phyloP scores from a whole-genome alignment of 805 yeast genomes.

The Lipomyces yamanashiensis region DNA sequence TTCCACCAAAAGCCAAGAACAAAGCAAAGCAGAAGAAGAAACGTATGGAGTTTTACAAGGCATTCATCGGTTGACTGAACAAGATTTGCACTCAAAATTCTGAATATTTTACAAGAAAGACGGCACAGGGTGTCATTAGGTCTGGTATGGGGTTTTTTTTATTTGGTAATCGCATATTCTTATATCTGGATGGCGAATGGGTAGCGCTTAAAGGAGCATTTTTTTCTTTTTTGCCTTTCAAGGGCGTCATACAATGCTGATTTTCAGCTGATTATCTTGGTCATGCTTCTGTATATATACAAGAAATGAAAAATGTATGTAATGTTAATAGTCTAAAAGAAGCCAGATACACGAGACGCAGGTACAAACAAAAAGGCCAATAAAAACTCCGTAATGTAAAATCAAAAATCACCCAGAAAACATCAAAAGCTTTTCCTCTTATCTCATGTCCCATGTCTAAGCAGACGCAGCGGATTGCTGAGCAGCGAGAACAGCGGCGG shows the following conservation, averaged over 20 bases:
- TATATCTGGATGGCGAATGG: too few relatives aligned
- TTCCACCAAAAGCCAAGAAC: slow-evolving; percentile 44
- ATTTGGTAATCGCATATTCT: too few relatives aligned
- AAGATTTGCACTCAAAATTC: background rate
- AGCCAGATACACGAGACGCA: too few relatives aligned
- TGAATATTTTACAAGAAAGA: background rate
- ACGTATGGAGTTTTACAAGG: slow-evolving; percentile 45
- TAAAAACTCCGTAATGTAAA: too few relatives aligned
- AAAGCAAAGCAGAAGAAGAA: slow-evolving; percentile 43
- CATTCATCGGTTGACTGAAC: slow-evolving; percentile 37
- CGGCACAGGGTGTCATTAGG: background rate
- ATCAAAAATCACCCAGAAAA: background rate
- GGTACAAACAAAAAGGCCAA: too few relatives aligned
- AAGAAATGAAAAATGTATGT: too few relatives aligned
- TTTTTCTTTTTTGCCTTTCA: too few relatives aligned
- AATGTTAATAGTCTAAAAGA: too few relatives aligned
- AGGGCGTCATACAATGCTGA: too few relatives aligned
- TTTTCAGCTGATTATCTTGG: too few relatives aligned
- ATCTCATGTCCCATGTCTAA: background rate
- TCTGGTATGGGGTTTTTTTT: background rate
- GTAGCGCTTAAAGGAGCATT: too few relatives aligned
- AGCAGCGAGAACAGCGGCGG: slow-evolving; percentile 10
- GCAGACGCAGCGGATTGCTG: background rate
- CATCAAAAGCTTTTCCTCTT: background rate
- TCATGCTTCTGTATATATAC: too few relatives aligned